Evolutionary conservation across 2,329 filamentous ascomycete genomes (phyloP).

Genomic region (Xylaria sp.): DNA sequence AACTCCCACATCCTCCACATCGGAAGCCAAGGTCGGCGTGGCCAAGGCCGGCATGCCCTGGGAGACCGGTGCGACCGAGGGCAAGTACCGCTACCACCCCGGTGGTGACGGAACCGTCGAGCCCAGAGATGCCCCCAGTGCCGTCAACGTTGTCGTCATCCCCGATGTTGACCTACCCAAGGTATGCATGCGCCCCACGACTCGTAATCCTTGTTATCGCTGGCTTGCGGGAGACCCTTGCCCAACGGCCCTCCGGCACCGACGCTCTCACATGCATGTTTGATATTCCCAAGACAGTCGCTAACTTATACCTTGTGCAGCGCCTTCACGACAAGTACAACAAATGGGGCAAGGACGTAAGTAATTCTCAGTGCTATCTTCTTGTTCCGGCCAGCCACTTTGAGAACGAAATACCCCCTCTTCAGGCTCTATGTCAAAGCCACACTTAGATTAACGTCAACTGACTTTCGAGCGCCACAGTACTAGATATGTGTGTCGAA

Average conservation of each 20-base stretch:
- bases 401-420: neutral
- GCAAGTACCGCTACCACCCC: constrained; percentile 84
- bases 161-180: constrained; percentile 93
- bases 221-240: neutral
- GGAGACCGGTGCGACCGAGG: constrained; percentile 74
- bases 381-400: neutral
- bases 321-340: constrained; percentile 96
- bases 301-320: constrained; percentile 56
- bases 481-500: constrained; percentile 31
- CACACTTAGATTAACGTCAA: neutral
- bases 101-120: constrained; percentile 80
- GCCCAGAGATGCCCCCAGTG: constrained; percentile 91
- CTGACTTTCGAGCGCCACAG: neutral
- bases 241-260: neutral
- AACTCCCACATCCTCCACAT: constrained; percentile 85
- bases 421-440: too few species aligned
- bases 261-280: neutral
- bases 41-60: constrained; percentile 87
- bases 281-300: neutral
- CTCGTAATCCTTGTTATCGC: neutral
- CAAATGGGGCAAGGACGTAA: constrained; percentile 99
- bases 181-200: constrained; percentile 63
- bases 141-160: constrained; percentile 92
- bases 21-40: constrained; percentile 81
- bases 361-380: neutral